phyloP scores from a whole-genome alignment of 148 eudicot species.

The Bassia scoparia region DNA sequence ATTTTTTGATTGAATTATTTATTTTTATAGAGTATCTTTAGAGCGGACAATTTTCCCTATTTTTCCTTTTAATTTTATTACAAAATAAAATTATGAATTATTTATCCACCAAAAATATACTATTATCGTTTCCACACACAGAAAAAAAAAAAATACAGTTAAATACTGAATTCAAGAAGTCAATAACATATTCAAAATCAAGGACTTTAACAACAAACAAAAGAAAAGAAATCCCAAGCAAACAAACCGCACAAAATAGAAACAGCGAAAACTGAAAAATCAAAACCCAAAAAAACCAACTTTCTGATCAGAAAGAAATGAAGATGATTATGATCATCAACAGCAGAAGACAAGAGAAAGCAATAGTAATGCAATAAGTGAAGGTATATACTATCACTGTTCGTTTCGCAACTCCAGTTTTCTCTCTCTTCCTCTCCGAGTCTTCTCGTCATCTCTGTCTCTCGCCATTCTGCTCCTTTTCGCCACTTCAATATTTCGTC shows the following conservation, averaged over 20 bases:
- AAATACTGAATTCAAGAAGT: too few relatives aligned
- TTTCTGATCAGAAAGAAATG: constrained; percentile 15
- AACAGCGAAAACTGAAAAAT: constrained; percentile 1
- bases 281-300: neutral
- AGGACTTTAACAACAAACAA: neutral
- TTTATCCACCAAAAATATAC: too few relatives aligned
- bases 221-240: neutral
- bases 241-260: neutral
- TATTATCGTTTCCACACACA: too few relatives aligned
- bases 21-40: too few relatives aligned
- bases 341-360: constrained; percentile 38
- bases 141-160: too few relatives aligned
- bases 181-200: neutral
- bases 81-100: too few relatives aligned
- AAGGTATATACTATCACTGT: constrained; percentile 83
- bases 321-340: constrained; percentile 13
- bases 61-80: too few relatives aligned
- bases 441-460: constrained; percentile 93
- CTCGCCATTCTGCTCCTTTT: constrained; percentile 94
- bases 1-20: too few relatives aligned
- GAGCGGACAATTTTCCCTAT: too few relatives aligned
- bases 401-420: constrained; percentile 63
- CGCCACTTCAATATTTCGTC: constrained; percentile 75
- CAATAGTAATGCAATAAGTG: constrained; percentile 51
- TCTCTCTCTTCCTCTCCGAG: constrained; percentile 77